Conservation (phyloP, 371 early-diverging fungal genomes). For the Syncephalis fuscata region DNA sequence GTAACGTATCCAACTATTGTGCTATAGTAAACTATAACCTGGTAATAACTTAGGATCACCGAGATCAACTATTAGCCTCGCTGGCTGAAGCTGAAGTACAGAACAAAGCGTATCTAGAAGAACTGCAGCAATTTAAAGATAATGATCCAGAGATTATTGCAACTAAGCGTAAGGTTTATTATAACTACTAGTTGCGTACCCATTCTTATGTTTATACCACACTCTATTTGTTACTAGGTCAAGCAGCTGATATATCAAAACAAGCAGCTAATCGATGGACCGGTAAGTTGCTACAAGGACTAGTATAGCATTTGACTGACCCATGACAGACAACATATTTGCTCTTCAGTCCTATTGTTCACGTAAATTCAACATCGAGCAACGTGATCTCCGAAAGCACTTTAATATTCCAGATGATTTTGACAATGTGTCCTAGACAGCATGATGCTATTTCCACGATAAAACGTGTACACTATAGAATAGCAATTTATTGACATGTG, state of each 20-base stretch:
- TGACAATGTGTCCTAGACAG: slow-evolving; percentile 36
- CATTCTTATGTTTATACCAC: not conserved
- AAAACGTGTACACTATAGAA: not conserved
- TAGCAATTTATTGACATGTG: too few species aligned
- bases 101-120: slow-evolving; percentile 15
- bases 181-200: too few species aligned
- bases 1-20: too few species aligned
- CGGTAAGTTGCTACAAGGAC: slow-evolving; percentile 17
- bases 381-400: slow-evolving; percentile 43
- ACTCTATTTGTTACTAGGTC: slow-evolving; percentile 16
- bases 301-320: not conserved
- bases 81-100: slow-evolving; percentile 21
- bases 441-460: slow-evolving; percentile 4
- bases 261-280: slow-evolving; percentile 84
- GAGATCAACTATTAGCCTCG: slow-evolving; percentile 22
- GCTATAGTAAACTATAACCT: too few species aligned
- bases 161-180: slow-evolving; percentile 27
- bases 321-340: slow-evolving; percentile 70
- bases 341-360: slow-evolving; percentile 64
- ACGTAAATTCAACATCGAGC: slow-evolving; percentile 56
- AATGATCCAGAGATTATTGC: slow-evolving; percentile 58
- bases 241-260: slow-evolving; percentile 33
- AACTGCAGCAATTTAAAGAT: slow-evolving; percentile 48
- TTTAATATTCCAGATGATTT: slow-evolving; percentile 72
- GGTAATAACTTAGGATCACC: slow-evolving; percentile 23